Conservation (phyloP, 1,139 yeast species). For the Blastobotrys serpentis region DNA sequence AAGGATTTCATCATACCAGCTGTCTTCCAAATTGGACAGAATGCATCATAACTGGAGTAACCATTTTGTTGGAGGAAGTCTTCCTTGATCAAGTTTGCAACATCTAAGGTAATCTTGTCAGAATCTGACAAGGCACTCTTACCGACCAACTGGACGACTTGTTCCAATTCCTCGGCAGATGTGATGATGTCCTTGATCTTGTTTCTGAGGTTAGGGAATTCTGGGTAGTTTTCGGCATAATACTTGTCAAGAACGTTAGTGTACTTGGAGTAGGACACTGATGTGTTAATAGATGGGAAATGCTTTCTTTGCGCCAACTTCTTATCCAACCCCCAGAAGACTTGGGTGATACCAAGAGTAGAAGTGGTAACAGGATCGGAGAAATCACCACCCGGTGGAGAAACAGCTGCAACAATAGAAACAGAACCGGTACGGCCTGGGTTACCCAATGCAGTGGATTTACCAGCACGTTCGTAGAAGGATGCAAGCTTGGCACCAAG, state of each 20-base stretch:
- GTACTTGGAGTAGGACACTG: slow-evolving; percentile 94
- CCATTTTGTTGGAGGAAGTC: slow-evolving; percentile 99
- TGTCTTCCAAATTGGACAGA: slow-evolving; percentile 99
- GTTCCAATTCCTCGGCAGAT: slow-evolving; percentile 97
- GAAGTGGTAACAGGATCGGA: slow-evolving; percentile 99
- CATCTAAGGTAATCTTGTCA: slow-evolving; percentile 95
- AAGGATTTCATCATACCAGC: slow-evolving; percentile 97
- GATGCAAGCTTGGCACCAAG: slow-evolving; percentile 98
- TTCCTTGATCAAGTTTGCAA: slow-evolving; percentile 86
- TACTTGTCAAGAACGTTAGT: slow-evolving; percentile 81
- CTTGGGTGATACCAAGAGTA: slow-evolving; percentile 98
- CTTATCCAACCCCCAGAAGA: slow-evolving; percentile 99
- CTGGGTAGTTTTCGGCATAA: slow-evolving; percentile 85
- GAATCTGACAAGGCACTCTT: slow-evolving; percentile 95
- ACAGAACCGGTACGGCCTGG: slow-evolving; percentile 97
- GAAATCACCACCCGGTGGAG: slow-evolving; percentile 99
- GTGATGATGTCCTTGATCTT: slow-evolving; percentile 91
- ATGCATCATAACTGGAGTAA: slow-evolving; percentile 95
- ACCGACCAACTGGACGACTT: slow-evolving; percentile 98
- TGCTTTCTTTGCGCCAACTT: slow-evolving; percentile 99
- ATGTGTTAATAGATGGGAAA: slow-evolving; percentile 97
- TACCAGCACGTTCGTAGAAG: slow-evolving; percentile 99
- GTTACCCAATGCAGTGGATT: slow-evolving; percentile 90
- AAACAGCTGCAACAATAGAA: slow-evolving; percentile 98
- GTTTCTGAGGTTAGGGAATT: slow-evolving; percentile 85